phyloP scores from a whole-genome alignment of 768 basidiomycete genomes.

The Rhizopogon vesiculosus region DNA sequence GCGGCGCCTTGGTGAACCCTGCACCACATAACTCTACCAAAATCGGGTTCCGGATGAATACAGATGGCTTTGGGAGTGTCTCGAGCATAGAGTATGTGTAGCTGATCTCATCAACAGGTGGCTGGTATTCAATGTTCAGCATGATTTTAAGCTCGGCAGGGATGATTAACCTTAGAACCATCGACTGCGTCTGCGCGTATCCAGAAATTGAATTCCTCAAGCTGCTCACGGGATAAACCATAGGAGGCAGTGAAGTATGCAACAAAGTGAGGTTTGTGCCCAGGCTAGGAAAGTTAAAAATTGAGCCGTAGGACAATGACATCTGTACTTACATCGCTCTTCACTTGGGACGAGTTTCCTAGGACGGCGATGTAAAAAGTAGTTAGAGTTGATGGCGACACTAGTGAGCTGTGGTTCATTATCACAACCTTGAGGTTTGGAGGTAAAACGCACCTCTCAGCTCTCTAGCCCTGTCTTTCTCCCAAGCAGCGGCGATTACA shows the following conservation, averaged over 20 bases:
- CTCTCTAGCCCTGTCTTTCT: slow-evolving; percentile 70
- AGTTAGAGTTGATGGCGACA: slow-evolving; percentile 66
- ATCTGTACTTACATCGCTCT: slow-evolving; percentile 31
- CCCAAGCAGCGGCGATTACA: slow-evolving; percentile 76
- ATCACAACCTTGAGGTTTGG: slow-evolving; percentile 1
- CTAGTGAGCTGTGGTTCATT: slow-evolving; percentile 29
- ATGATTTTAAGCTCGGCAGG: not conserved
- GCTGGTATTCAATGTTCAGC: slow-evolving; percentile 4
- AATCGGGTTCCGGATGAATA: slow-evolving; percentile 58
- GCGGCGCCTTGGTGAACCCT: slow-evolving; percentile 70
- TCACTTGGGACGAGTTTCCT: slow-evolving; percentile 41
- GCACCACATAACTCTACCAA: slow-evolving; percentile 76
- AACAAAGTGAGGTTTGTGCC: slow-evolving; percentile 55
- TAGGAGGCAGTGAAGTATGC: slow-evolving; percentile 76
- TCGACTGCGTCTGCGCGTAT: slow-evolving; percentile 33
- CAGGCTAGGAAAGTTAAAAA: slow-evolving; percentile 27
- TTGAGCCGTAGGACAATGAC: not conserved
- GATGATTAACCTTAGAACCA: not conserved
- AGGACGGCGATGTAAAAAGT: slow-evolving; percentile 78
- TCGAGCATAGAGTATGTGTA: slow-evolving; percentile 52
- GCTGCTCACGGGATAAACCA: slow-evolving; percentile 58
- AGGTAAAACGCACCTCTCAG: slow-evolving; percentile 53
- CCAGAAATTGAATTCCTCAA: slow-evolving; percentile 71
- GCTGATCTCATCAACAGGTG: slow-evolving; percentile 30
- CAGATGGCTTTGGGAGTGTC: slow-evolving; percentile 45